phyloP scores from a whole-genome alignment of 2,329 filamentous ascomycete genomes.

The Fusarium tanahbumbuense region DNA sequence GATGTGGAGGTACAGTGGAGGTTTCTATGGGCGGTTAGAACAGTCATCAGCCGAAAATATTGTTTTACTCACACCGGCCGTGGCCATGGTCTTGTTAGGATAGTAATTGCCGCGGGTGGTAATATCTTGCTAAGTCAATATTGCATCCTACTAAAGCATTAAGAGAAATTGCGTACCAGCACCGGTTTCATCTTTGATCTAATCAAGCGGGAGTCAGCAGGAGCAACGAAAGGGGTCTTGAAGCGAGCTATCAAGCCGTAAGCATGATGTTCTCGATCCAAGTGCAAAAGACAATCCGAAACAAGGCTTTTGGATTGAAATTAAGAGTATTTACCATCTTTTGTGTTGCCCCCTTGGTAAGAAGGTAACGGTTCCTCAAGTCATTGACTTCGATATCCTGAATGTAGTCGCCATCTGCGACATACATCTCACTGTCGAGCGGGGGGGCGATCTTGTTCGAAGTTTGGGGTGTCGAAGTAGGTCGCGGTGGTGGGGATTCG shows the following conservation, averaged over 20 bases:
- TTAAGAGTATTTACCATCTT: conserved; percentile 95
- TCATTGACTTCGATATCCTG: conserved; percentile 99
- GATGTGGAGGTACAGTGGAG: conserved; percentile 93
- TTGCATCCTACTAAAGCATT: conserved; percentile 58
- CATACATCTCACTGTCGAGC: conserved; percentile 89
- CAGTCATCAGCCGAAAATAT: neutral
- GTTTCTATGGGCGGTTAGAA: conserved; percentile 69
- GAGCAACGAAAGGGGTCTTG: conserved; percentile 78
- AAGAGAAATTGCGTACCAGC: conserved; percentile 83
- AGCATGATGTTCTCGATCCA: conserved; percentile 74
- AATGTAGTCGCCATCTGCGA: conserved; percentile 97
- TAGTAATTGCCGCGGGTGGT: conserved; percentile 97
- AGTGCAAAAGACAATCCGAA: conserved; percentile 51
- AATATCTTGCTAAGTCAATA: conserved; percentile 84
- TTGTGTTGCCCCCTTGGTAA: conserved; percentile 97
- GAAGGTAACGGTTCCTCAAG: conserved; percentile 92
- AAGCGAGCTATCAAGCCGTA: conserved; percentile 74
- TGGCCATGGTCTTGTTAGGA: conserved; percentile 97
- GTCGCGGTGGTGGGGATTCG: conserved; percentile 58
- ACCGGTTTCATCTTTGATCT: conserved; percentile 99
- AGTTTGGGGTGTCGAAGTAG: conserved; percentile 47
- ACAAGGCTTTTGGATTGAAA: conserved; percentile 48
- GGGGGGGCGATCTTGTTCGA: conserved; percentile 59
- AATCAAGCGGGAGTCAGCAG: conserved; percentile 96
- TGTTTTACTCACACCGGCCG: conserved; percentile 77